These are phyloP conservation scores for Trametes versicolor DNA, from an alignment of 1,284 basidiomycete species.

Conservation along the genomic window DNA sequence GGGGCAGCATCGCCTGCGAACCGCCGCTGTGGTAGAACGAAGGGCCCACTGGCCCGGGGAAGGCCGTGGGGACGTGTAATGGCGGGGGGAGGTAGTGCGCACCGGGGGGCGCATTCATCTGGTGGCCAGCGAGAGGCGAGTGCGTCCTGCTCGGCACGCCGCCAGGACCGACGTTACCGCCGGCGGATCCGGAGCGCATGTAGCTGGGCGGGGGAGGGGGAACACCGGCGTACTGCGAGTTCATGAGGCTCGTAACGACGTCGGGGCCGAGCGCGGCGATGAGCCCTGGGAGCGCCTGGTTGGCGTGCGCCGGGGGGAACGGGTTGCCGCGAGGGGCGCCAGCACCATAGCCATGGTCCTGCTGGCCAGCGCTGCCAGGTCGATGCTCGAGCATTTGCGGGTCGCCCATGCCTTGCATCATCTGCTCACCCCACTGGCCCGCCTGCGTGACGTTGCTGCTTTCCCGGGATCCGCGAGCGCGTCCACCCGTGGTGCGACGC, in stretches of 20 bases:
- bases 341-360: constrained; percentile 36
- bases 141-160: constrained; percentile 69
- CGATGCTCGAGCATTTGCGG: constrained; percentile 28
- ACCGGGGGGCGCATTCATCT: constrained; percentile 48
- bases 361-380: constrained; percentile 28
- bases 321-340: constrained; percentile 44
- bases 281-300: constrained; percentile 68
- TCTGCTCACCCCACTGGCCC: constrained; percentile 38
- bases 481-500: constrained; percentile 21
- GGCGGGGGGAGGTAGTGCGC: constrained; percentile 45
- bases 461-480: constrained; percentile 30
- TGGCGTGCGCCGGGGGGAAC: constrained; percentile 51
- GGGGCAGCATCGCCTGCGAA: constrained; percentile 37
- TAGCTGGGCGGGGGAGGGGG: constrained; percentile 53
- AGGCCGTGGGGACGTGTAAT: constrained; percentile 33
- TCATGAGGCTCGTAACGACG: constrained; percentile 43
- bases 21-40: constrained; percentile 39
- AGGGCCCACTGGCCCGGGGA: constrained; percentile 29
- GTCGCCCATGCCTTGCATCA: constrained; percentile 39
- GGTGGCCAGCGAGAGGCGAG: constrained; percentile 60
- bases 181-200: constrained; percentile 64
- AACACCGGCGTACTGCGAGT: constrained; percentile 45
- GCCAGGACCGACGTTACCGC: constrained; percentile 32
- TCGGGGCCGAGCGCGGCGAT: constrained; percentile 54
- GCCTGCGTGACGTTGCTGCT: constrained; percentile 32